These are phyloP conservation scores for Pleurozium schreberi DNA, from an alignment of 225 moss, liverwort and hornwort genomes.

Conservation along the genomic window DNA sequence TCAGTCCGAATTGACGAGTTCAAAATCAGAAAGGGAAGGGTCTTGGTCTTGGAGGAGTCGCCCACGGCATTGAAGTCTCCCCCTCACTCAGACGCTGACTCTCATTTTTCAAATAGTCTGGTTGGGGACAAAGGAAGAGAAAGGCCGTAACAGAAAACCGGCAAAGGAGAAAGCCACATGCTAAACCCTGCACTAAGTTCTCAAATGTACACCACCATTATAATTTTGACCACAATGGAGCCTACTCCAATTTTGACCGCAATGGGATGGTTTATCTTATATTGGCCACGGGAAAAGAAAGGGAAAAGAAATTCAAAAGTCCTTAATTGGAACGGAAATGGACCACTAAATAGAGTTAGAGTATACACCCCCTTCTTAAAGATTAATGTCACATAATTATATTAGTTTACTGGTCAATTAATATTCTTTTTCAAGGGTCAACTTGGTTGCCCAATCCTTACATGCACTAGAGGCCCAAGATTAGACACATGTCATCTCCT, in stretches of 20 bases:
- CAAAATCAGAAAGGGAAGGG: neutral
- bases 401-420: too few species aligned
- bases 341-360: neutral
- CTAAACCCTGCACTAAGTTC: too few species aligned
- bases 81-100: neutral
- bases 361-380: neutral
- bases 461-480: rapidly evolving
- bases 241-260: too few species aligned
- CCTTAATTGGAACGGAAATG: rapidly evolving
- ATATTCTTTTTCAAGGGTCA: neutral
- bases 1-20: neutral
- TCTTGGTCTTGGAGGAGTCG: neutral
- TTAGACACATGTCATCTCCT: rapidly evolving
- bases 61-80: neutral
- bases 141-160: neutral
- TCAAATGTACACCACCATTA: too few species aligned
- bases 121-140: too few species aligned
- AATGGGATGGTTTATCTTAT: too few species aligned
- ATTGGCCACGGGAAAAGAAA: neutral
- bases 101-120: neutral
- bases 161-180: neutral
- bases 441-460: rapidly evolving
- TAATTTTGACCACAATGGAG: too few species aligned
- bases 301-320: neutral
- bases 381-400: too few species aligned